Percentiles rank a stretch among this genome's conserved stretches.
phyloP scores from a whole-genome alignment of 176 grass and related monocot genomes.

The Chloris gayana region DNA sequence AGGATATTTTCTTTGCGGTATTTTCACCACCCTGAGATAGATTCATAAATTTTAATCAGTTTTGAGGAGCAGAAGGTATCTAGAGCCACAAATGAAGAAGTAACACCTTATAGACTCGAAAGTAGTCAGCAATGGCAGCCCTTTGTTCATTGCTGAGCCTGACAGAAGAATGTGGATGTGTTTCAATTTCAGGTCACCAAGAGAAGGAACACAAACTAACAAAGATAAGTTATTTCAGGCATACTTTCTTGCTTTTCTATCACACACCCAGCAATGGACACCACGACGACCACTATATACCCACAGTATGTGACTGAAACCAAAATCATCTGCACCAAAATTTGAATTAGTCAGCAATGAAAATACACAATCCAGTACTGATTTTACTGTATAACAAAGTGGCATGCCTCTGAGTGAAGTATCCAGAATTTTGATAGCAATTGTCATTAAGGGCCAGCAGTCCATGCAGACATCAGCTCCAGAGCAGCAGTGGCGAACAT shows the following conservation, averaged over 20 bases:
- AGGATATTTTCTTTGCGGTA: slow-evolving; percentile 75
- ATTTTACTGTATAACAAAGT: slow-evolving; percentile 3
- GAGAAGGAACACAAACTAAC: neutral
- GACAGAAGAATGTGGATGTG: slow-evolving; percentile 25
- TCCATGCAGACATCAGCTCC: slow-evolving; percentile 81
- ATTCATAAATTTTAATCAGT: slow-evolving; percentile 10
- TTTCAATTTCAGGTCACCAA: slow-evolving; percentile 20
- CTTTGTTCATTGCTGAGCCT: slow-evolving; percentile 94
- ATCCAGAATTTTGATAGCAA: slow-evolving; percentile 92
- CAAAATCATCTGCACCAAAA: slow-evolving; percentile 78
- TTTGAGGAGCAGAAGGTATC: neutral
- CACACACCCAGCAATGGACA: slow-evolving; percentile 99
- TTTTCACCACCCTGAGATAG: slow-evolving; percentile 76
- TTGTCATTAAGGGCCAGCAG: slow-evolving; percentile 98
- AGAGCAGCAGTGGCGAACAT: slow-evolving; percentile 96
- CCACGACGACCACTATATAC: slow-evolving; percentile 93
- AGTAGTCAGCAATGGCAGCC: slow-evolving; percentile 83
- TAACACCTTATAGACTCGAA: slow-evolving; percentile 83
- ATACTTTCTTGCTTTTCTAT: slow-evolving; percentile 90
- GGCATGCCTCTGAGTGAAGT: slow-evolving; percentile 79
- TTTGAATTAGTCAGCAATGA: slow-evolving; percentile 14
- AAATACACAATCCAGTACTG: neutral
- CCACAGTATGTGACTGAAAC: slow-evolving; percentile 96
- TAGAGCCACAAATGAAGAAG: slow-evolving; percentile 18
- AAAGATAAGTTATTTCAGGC: slow-evolving; percentile 3